Conservation (phyloP, 2,329 filamentous ascomycete species). For the Stagonosporopsis rhizophila region DNA sequence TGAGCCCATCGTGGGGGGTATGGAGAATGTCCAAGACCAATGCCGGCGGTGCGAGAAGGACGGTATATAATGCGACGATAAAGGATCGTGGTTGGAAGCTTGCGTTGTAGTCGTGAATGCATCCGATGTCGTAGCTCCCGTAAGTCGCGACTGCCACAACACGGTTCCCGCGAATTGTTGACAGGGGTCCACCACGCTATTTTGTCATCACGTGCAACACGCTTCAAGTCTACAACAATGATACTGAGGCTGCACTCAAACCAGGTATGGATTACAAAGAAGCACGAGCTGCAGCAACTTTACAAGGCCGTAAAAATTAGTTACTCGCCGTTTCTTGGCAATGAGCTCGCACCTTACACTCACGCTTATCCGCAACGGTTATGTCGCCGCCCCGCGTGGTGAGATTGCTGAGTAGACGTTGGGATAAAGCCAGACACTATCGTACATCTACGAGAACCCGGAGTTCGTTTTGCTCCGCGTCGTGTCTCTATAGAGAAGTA, state of each 20-base stretch:
- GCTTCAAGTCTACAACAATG: background rate
- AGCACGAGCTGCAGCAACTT: background rate
- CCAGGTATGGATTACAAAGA: background rate
- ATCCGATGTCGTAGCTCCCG: conserved; percentile 32
- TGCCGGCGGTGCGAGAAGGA: background rate
- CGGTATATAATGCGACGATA: background rate
- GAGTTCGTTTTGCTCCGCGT: background rate
- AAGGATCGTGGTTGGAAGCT: conserved; percentile 2
- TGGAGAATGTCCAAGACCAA: background rate
- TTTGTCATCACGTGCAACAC: conserved; percentile 35
- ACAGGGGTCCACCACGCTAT: conserved; percentile 31
- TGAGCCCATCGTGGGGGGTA: conserved; percentile 63
- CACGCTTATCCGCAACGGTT: background rate
- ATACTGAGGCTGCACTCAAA: background rate
- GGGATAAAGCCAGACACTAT: background rate
- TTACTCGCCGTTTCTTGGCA: background rate
- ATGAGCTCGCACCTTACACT: background rate
- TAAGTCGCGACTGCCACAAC: conserved; percentile 43
- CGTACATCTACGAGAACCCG: background rate
- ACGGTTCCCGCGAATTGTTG: conserved; percentile 32
- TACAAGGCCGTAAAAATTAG: background rate
- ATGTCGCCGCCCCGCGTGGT: background rate
- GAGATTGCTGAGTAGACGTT: background rate
- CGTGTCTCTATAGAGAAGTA: background rate
- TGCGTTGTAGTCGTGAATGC: conserved; percentile 29